Percentiles rank a stretch among this genome's conserved stretches.
These are phyloP conservation scores for Exsudoporus frostii DNA, from an alignment of 768 basidiomycete genomes.

Conservation along the genomic window DNA sequence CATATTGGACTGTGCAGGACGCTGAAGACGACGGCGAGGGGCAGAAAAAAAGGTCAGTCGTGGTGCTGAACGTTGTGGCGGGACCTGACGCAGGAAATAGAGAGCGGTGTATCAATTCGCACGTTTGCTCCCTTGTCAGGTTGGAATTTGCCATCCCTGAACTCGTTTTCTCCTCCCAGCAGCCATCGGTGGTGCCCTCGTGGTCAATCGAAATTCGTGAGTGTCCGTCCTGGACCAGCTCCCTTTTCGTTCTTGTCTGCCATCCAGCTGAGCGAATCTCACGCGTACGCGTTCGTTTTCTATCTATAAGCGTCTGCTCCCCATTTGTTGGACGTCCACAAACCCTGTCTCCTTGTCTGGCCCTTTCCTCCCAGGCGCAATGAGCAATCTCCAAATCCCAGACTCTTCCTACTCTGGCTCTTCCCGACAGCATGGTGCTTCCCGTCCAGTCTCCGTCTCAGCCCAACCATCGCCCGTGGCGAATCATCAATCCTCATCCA, in stretches of 20 bases:
- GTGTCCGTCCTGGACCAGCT: conserved; percentile 1
- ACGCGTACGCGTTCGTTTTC: conserved; percentile 24
- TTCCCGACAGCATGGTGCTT: conserved; percentile 39
- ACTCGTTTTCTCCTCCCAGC: conserved; percentile 15
- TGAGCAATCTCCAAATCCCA: conserved; percentile 43
- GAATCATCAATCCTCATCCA: conserved; percentile 39
- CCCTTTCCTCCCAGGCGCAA: conserved; percentile 6
- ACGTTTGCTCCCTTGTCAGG: conserved; percentile 23
- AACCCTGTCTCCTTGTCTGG: neutral
- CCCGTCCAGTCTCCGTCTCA: conserved; percentile 59
- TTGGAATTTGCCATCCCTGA: conserved; percentile 16
- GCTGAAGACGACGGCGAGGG: neutral
- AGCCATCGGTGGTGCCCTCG: conserved; percentile 1
- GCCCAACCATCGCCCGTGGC: conserved; percentile 49
- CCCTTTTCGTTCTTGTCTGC: conserved; percentile 15
- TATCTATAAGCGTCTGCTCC: conserved; percentile 12
- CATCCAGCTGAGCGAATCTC: conserved; percentile 15
- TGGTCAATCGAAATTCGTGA: conserved; percentile 10
- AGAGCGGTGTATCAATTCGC: conserved; percentile 27
- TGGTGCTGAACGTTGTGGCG: neutral
- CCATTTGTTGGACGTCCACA: neutral
- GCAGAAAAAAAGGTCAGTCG: conserved; percentile 7
- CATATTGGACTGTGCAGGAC: neutral
- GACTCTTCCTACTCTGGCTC: conserved; percentile 42
- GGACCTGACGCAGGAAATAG: conserved; percentile 10